Percentiles rank a stretch among this genome's conserved stretches.
Evolutionary conservation across 306 rosid species (phyloP).

Genomic region (Neltuma alba): DNA sequence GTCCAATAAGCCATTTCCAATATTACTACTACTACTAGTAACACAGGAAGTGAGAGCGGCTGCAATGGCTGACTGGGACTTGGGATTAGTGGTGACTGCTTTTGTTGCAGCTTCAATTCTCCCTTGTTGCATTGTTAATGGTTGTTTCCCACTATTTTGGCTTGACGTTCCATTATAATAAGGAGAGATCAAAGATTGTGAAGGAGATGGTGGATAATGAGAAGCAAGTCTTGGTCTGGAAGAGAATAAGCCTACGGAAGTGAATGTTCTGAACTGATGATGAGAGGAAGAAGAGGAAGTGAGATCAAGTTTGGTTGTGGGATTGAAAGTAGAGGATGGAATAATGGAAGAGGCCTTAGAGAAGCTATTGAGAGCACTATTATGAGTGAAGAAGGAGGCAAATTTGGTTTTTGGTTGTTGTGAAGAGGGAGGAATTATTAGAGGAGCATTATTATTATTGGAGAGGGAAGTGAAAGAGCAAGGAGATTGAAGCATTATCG

Average conservation of each 20-base stretch:
- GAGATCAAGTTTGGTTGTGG: too few species aligned
- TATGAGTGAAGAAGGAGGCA: slow-evolving; percentile 30
- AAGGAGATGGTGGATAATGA: background rate
- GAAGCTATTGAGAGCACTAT: slow-evolving; percentile 33
- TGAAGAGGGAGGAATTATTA: background rate
- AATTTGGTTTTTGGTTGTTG: background rate
- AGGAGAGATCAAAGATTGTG: background rate
- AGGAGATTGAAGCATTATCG: too few species aligned
- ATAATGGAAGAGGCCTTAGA: background rate
- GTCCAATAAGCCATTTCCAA: background rate
- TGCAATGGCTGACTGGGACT: slow-evolving; percentile 43
- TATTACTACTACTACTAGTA: background rate
- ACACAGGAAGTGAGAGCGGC: slow-evolving; percentile 40
- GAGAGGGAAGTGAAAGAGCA: too few species aligned
- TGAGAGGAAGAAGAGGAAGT: slow-evolving; percentile 22
- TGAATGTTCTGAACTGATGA: slow-evolving; percentile 29
- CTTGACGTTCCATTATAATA: background rate
- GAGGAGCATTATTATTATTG: slow-evolving; percentile 11
- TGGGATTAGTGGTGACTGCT: slow-evolving; percentile 36
- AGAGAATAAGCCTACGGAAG: slow-evolving; percentile 20
- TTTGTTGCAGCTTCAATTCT: slow-evolving; percentile 40
- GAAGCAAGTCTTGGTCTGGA: background rate
- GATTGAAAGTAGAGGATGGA: too few species aligned
- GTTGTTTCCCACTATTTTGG: slow-evolving; percentile 37
- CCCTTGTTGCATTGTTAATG: slow-evolving; percentile 14